Evolutionary conservation across 106 monocot species (phyloP), one percentile per base, ranked within the genome.

Genomic region (Platanthera zijinensis): DNA sequence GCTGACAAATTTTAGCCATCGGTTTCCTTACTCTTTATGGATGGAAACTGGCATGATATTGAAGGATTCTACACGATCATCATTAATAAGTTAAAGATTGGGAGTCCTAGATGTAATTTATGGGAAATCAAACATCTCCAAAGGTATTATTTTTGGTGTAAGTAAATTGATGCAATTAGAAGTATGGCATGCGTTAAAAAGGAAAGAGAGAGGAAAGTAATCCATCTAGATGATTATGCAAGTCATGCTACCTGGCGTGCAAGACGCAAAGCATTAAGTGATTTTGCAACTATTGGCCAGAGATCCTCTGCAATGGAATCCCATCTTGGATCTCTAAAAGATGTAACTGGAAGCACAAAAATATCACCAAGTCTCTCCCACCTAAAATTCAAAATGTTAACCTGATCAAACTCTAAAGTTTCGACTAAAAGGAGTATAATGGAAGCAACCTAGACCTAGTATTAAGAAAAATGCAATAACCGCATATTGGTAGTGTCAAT

Each of bases 281-380:
- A 83, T 61, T 87, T 87, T 22, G 93, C 91, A 80, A 97, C 79
- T 80, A 84, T 75, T 48, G 89, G 87, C 96, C 96, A 97, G 56
- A 97, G 89, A 57, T 97, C 91, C 30, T 86, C 76, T 4, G 78
- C 78, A 56, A 97, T 71, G 46, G 84, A 89, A 56, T 86, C 76
- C 96, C 96, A 97, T 77, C 67, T 70, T 78, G 85, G 80, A 81
- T 97, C 89, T 78, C 82, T 91, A 77, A 97, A 97, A 64, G 89
- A 87, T 52, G 84, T 76, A n/a, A 89, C 91, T 74, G 96, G 96
- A 86, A 97, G 90, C 45, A 97, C 83, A 15, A 85, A 76, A 75
- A 97, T 91, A 77, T 97, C 96, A 17, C 96, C 96, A 84, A 97
- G 89, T 69, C 85, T 80, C 21, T 97, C 96, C 96, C 96, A 97